phyloP scores from a whole-genome alignment of 2,329 filamentous ascomycete species.

The Trichoderma sp. region DNA sequence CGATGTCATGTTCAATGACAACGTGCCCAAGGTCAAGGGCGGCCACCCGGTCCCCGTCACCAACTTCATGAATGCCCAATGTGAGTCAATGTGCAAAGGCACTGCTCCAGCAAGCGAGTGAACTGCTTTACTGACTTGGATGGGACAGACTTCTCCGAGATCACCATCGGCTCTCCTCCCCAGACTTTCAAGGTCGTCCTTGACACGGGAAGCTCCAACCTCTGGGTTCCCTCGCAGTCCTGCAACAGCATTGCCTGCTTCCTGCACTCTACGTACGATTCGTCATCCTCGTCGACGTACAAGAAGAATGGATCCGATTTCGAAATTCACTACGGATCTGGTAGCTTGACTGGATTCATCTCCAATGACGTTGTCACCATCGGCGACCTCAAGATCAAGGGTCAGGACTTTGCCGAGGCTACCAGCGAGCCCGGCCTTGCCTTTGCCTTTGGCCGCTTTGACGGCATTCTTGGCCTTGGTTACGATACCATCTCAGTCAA shows the following conservation, averaged over 20 bases:
- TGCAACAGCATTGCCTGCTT: constrained; percentile 98
- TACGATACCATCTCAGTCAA: constrained; percentile 98
- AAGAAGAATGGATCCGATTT: constrained; percentile 92
- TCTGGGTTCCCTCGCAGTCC: constrained; percentile 92
- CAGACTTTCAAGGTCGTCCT: constrained; percentile 98
- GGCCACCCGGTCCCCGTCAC: constrained; percentile 84
- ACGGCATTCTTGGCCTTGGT: constrained; percentile 92
- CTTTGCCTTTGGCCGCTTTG: constrained; percentile 96
- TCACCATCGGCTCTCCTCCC: constrained; percentile 86
- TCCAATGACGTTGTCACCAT: constrained; percentile 87
- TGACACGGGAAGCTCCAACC: constrained; percentile 97
- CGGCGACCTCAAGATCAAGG: constrained; percentile 84
- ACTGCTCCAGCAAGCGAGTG: not conserved
- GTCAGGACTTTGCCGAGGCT: constrained; percentile 94
- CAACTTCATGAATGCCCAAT: constrained; percentile 99
- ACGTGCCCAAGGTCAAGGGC: constrained; percentile 65
- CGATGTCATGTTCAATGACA: constrained; percentile 79
- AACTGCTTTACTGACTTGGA: not conserved
- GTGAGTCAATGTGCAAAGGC: constrained; percentile 57
- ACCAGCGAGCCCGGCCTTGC: constrained; percentile 94
- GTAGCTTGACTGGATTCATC: constrained; percentile 89
- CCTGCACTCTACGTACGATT: constrained; percentile 96
- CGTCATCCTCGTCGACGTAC: constrained; percentile 83
- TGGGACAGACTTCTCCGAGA: constrained; percentile 87
- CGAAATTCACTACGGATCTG: constrained; percentile 93